Conservation (phyloP, 2,329 filamentous ascomycete genomes). For the Capronia epimyces region DNA sequence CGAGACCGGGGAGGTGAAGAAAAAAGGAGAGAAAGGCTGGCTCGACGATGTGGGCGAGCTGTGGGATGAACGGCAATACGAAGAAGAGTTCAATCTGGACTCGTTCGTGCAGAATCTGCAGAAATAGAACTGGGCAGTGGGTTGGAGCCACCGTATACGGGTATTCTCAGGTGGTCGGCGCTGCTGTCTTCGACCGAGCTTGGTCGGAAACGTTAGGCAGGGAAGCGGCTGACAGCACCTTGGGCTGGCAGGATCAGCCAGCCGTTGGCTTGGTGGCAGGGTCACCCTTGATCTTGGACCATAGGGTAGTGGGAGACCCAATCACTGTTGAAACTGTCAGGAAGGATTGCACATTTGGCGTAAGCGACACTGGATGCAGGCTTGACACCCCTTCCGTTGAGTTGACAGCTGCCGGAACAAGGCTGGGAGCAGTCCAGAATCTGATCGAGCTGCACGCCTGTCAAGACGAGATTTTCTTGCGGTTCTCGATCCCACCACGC, state of each 20-base stretch:
- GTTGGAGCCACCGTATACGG: neutral
- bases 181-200: neutral
- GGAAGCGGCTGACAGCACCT: neutral
- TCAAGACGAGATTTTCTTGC: too few species aligned
- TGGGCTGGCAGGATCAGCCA: neutral
- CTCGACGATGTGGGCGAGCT: slow-evolving; percentile 90
- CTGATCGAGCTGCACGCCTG: too few species aligned
- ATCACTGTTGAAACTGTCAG: neutral
- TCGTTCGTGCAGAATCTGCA: slow-evolving; percentile 95
- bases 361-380: neutral
- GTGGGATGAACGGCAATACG: slow-evolving; percentile 96
- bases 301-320: neutral
- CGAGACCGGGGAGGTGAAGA: slow-evolving; percentile 75
- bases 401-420: too few species aligned
- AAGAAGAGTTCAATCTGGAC: slow-evolving; percentile 94
- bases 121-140: slow-evolving; percentile 31
- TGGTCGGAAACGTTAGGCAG: neutral
- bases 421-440: too few species aligned
- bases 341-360: neutral
- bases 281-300: neutral
- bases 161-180: neutral
- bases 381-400: too few species aligned
- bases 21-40: slow-evolving; percentile 95
- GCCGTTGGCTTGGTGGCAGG: neutral
- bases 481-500: too few species aligned